These are phyloP conservation scores for Podila horticola DNA, from an alignment of 192 early-diverging fungal species.

Conservation along the genomic window DNA sequence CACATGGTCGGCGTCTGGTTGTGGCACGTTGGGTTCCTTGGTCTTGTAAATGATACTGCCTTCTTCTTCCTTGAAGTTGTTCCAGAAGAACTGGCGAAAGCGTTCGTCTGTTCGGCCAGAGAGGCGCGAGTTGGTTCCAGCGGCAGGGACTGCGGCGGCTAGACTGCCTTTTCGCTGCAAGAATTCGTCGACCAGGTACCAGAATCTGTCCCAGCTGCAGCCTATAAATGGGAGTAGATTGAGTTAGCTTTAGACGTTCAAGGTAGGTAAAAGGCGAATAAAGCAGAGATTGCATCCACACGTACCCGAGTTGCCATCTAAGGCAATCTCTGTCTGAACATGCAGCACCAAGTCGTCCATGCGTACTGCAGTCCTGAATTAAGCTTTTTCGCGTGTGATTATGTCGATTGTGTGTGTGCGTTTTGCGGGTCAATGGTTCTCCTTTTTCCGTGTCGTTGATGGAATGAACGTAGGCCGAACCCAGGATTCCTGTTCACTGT, in stretches of 20 bases:
- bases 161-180: background rate
- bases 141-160: background rate
- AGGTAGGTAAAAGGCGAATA: no score
- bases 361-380: background rate
- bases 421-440: no score
- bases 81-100: conserved; percentile 43
- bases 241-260: no score
- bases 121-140: background rate
- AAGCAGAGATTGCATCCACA: no score
- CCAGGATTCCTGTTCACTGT: no score
- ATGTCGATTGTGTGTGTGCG: no score
- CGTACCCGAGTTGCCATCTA: conserved; percentile 66
- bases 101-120: conserved; percentile 24
- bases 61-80: conserved; percentile 43
- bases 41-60: conserved; percentile 15
- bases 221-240: conserved; percentile 11
- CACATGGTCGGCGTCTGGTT: background rate
- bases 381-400: no score
- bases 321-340: conserved; percentile 64
- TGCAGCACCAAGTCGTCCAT: conserved; percentile 65
- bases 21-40: background rate
- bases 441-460: no score
- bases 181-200: conserved; percentile 47
- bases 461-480: no score
- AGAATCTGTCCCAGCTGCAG: conserved; percentile 37